Evolutionary conservation across 2,329 filamentous ascomycete species (phyloP).

Genomic region (Arthrobotrys pseudoclavata): DNA sequence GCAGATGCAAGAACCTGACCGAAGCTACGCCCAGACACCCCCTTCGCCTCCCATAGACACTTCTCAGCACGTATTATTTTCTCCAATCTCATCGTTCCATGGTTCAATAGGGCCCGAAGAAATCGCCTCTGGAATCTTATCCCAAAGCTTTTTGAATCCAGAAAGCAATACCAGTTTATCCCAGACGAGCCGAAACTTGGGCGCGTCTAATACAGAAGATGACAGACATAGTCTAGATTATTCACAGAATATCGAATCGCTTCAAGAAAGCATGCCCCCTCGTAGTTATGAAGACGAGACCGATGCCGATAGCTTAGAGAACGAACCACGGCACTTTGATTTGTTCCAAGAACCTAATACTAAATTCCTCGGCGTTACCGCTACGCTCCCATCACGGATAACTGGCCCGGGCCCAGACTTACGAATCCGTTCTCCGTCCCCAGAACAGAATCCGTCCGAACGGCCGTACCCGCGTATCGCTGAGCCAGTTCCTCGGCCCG

Average conservation of each 20-base stretch:
- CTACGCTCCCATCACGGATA: neutral
- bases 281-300: slow-evolving; percentile 7
- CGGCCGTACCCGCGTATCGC: slow-evolving; percentile 18
- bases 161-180: slow-evolving; percentile 36
- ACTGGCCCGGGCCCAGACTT: too few species aligned
- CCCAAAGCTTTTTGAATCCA: slow-evolving; percentile 39
- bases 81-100: slow-evolving; percentile 35
- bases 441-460: neutral
- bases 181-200: neutral
- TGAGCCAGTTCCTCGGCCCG: slow-evolving; percentile 35
- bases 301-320: slow-evolving; percentile 45
- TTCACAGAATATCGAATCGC: neutral
- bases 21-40: neutral
- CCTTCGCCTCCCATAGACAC: slow-evolving; percentile 8
- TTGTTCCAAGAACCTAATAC: slow-evolving; percentile 56
- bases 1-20: slow-evolving; percentile 43
- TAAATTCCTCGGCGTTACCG: slow-evolving; percentile 43
- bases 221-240: neutral
- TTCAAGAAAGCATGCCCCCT: neutral
- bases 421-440: neutral
- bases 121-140: slow-evolving; percentile 30
- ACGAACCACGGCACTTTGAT: slow-evolving; percentile 48
- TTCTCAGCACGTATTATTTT: slow-evolving; percentile 7
- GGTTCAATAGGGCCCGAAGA: slow-evolving; percentile 49
- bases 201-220: neutral